A percentile compares a stretch with the other conserved stretches of the same genome.
These are phyloP conservation scores for Phellopilus nigrolimitatus DNA, from an alignment of 1,284 basidiomycete genomes.

Conservation along the genomic window DNA sequence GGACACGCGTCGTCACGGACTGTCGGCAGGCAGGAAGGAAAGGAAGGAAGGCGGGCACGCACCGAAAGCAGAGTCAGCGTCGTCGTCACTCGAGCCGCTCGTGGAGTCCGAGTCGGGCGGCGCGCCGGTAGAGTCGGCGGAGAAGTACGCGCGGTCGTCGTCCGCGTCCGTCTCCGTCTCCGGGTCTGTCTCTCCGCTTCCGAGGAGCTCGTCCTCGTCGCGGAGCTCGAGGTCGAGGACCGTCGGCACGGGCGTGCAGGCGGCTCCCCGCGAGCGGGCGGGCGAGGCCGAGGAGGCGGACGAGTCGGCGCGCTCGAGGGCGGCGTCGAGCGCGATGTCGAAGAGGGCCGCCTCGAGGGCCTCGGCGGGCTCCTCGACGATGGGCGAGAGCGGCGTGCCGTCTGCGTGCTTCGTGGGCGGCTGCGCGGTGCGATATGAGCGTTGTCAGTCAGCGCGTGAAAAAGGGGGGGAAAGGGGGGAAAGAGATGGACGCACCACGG, in stretches of 20 bases:
- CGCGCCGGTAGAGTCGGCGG: not conserved
- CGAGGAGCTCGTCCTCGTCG: not conserved
- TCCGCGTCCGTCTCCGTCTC: not conserved
- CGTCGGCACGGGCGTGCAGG: not conserved
- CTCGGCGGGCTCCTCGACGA: conserved; percentile 2
- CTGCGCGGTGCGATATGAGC: not conserved
- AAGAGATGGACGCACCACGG: not conserved
- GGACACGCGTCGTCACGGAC: too few relatives aligned
- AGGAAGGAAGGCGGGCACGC: too few relatives aligned
- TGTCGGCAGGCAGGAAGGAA: too few relatives aligned
- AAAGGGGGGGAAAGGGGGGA: not conserved
- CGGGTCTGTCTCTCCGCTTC: not conserved
- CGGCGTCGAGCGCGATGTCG: too few relatives aligned
- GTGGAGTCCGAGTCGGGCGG: not conserved
- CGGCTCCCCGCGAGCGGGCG: too few relatives aligned
- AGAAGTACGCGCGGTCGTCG: conserved; percentile 7
- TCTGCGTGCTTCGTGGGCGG: conserved; percentile 1
- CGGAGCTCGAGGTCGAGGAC: not conserved
- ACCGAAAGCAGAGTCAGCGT: too few relatives aligned
- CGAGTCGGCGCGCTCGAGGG: not conserved
- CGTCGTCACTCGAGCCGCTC: not conserved
- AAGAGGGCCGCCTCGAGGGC: too few relatives aligned
- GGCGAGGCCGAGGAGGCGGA: too few relatives aligned
- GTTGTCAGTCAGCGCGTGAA: not conserved
- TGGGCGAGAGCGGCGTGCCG: conserved; percentile 9